These are phyloP conservation scores for Fusarium subglutinans DNA, from an alignment of 2,329 filamentous ascomycete genomes.

Conservation along the genomic window DNA sequence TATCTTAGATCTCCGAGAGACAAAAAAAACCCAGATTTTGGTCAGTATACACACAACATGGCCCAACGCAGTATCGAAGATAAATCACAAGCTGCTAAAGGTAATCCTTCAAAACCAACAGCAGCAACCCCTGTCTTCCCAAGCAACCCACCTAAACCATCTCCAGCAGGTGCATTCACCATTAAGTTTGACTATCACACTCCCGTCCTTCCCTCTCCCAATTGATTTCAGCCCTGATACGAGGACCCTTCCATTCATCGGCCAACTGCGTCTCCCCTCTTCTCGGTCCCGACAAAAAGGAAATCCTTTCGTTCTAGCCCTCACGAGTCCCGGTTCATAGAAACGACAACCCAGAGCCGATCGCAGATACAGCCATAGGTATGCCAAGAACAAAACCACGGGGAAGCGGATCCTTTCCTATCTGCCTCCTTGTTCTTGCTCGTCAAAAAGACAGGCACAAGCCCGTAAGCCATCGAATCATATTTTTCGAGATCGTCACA, in stretches of 20 bases:
- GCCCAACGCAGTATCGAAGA: not conserved
- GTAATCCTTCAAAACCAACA: conserved; percentile 6
- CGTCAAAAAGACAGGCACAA: conserved; percentile 10
- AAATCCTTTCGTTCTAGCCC: not conserved
- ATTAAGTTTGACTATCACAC: conserved; percentile 25
- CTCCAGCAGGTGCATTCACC: conserved; percentile 30
- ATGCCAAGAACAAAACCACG: conserved; percentile 24
- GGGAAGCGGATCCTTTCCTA: conserved; percentile 24
- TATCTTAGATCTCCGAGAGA: not conserved
- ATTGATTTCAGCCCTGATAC: conserved; percentile 7
- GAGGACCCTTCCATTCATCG: not conserved
- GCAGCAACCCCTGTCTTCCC: conserved; percentile 21
- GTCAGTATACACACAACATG: not conserved
- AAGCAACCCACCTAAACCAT: conserved; percentile 21
- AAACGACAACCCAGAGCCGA: not conserved
- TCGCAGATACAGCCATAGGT: conserved; percentile 1
- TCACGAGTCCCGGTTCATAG: not conserved
- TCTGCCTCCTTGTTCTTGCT: conserved; percentile 10
- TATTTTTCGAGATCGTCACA: not conserved
- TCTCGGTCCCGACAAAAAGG: conserved; percentile 19
- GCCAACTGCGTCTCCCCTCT: conserved; percentile 14
- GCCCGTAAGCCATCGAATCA: conserved; percentile 22
- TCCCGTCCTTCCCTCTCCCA: conserved; percentile 15
- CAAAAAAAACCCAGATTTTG: not conserved
- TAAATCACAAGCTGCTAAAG: not conserved